Percentiles rank a stretch among this genome's conserved stretches.
Evolutionary conservation across 106 monocot species (phyloP).

Genomic region (Acanthochlamys bracteata): DNA sequence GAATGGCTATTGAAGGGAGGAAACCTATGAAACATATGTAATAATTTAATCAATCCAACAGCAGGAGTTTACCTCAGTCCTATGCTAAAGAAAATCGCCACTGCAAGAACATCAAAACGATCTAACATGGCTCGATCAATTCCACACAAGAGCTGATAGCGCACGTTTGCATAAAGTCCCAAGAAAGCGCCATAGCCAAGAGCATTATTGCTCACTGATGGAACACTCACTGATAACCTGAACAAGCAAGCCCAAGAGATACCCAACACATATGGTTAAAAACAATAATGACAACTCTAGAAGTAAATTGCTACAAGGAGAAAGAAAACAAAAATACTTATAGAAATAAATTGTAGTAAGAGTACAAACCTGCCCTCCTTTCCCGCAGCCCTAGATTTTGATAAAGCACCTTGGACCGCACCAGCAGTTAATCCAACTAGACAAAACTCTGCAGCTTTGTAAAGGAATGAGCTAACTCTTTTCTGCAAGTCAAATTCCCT

Average conservation of each 20-base stretch:
- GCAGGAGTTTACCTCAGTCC: conserved; percentile 43
- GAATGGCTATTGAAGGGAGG: too few relatives aligned
- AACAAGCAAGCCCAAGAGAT: too few relatives aligned
- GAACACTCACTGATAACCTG: conserved; percentile 78
- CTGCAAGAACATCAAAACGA: conserved; percentile 88
- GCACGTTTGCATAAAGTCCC: conserved; percentile 87
- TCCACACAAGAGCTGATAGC: conserved; percentile 83
- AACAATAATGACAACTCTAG: too few relatives aligned
- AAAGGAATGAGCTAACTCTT: conserved; percentile 78
- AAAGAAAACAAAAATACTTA: background rate
- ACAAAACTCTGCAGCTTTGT: conserved; percentile 71
- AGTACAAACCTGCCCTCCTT: conserved; percentile 55
- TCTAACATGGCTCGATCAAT: conserved; percentile 67
- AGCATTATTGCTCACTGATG: conserved; percentile 63
- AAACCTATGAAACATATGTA: too few relatives aligned
- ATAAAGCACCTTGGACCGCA: conserved; percentile 60
- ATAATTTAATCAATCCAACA: too few relatives aligned
- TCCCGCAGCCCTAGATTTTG: conserved; percentile 46
- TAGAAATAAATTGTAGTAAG: background rate
- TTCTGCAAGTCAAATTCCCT: conserved; percentile 92
- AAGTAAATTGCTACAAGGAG: too few relatives aligned
- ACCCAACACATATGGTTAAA: too few relatives aligned
- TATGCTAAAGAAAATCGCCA: conserved; percentile 53
- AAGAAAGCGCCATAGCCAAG: conserved; percentile 97
- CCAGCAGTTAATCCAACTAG: conserved; percentile 68